Conservation (phyloP, 768 basidiomycete species). For the Kwoniella sp. region DNA sequence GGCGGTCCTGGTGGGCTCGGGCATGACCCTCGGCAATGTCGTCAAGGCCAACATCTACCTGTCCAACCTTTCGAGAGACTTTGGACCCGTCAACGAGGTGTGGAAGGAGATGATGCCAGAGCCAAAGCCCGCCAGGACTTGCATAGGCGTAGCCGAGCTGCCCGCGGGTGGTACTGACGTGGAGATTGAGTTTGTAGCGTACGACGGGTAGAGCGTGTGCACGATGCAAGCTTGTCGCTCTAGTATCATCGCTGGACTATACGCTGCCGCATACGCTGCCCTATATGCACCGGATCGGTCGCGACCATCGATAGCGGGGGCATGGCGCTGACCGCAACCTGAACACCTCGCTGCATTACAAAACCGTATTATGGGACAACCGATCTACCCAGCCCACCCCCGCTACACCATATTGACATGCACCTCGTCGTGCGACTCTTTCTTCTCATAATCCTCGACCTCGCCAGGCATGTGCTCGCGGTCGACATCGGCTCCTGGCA, state of each 20-base stretch:
- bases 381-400: too few species aligned
- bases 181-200: conserved; percentile 46
- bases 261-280: too few species aligned
- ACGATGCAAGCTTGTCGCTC: too few species aligned
- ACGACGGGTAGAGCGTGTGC: conserved; percentile 40
- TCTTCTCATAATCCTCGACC: conserved; percentile 11
- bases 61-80: conserved; percentile 41
- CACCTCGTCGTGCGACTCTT: not conserved
- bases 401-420: conserved; percentile 6
- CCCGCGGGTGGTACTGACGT: conserved; percentile 47
- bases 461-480: not conserved
- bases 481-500: conserved; percentile 8
- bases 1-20: conserved; percentile 39
- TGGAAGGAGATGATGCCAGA: conserved; percentile 44
- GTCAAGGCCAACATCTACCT: conserved; percentile 49
- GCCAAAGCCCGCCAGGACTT: conserved; percentile 47
- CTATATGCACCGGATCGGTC: too few species aligned
- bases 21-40: conserved; percentile 39
- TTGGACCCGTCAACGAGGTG: conserved; percentile 41
- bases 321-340: too few species aligned
- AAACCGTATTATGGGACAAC: too few species aligned
- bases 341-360: too few species aligned
- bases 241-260: too few species aligned
- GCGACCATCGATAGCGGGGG: too few species aligned
- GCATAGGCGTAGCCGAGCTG: conserved; percentile 43